phyloP scores from a whole-genome alignment of 371 early-diverging fungal species.

The Circinella umbellata region DNA sequence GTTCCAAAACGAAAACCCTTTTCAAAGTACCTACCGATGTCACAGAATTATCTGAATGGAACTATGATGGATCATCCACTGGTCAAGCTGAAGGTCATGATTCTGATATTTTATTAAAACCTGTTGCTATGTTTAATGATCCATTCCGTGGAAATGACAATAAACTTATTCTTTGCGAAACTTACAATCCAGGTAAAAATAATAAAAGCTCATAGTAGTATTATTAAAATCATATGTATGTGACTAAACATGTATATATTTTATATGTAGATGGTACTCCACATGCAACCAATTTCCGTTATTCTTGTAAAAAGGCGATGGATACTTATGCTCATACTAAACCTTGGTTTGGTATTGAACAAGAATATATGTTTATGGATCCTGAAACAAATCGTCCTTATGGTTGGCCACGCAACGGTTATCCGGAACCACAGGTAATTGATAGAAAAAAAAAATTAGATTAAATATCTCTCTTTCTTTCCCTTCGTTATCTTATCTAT shows the following conservation, averaged over 20 bases:
- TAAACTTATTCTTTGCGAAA: constrained; percentile 31
- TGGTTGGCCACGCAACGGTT: constrained; percentile 66
- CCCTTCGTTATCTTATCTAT: constrained; percentile 19
- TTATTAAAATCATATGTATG: no score
- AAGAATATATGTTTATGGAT: constrained; percentile 65
- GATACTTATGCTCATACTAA: constrained; percentile 41
- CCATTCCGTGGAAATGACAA: constrained; percentile 57
- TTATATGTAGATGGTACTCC: constrained; percentile 49
- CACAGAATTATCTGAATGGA: constrained; percentile 53
- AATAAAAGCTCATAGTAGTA: not conserved
- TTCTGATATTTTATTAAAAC: constrained; percentile 50
- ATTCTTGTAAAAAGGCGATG: constrained; percentile 47
- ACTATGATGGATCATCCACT: constrained; percentile 57
- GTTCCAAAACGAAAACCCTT: constrained; percentile 50
- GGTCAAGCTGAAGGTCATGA: constrained; percentile 50
- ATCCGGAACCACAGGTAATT: constrained; percentile 62
- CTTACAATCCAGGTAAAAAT: constrained; percentile 27
- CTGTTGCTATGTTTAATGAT: constrained; percentile 55
- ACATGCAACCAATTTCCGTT: constrained; percentile 51
- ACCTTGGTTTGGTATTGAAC: constrained; percentile 70
- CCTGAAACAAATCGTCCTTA: constrained; percentile 52
- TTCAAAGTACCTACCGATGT: constrained; percentile 31
- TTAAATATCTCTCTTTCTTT: not conserved
- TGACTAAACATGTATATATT: not conserved
- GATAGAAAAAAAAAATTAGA: not conserved